phyloP scores from a whole-genome alignment of 129 eudicot species.

The Flaveria robusta region DNA sequence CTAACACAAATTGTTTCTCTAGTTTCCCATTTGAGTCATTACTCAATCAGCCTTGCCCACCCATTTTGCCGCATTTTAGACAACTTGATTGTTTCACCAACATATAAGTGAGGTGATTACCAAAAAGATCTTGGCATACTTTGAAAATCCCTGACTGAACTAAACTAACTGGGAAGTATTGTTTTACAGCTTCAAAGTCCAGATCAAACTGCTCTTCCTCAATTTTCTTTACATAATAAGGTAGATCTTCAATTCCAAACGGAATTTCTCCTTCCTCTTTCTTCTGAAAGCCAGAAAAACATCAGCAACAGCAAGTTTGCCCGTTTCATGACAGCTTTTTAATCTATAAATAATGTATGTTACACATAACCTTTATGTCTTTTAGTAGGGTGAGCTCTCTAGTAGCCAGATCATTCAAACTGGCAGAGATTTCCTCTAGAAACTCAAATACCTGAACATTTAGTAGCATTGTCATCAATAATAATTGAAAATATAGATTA shows the following conservation, averaged over 20 bases:
- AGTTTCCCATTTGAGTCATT: neutral
- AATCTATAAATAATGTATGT: too few species aligned
- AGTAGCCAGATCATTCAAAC: conserved; percentile 69
- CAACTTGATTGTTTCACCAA: conserved; percentile 7
- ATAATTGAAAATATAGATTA: neutral
- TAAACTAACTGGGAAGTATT: conserved; percentile 77
- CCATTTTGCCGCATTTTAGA: conserved; percentile 6
- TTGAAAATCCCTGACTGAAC: conserved; percentile 87
- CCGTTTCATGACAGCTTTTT: too few species aligned
- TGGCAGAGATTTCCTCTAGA: conserved; percentile 75
- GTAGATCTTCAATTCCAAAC: conserved; percentile 85
- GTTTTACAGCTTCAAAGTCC: conserved; percentile 82
- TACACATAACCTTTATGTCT: conserved; percentile 82
- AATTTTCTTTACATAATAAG: conserved; percentile 69
- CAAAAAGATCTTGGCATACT: conserved; percentile 89
- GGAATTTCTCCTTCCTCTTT: conserved; percentile 85
- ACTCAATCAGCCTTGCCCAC: neutral
- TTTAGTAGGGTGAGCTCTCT: conserved; percentile 72
- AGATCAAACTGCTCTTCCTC: conserved; percentile 69
- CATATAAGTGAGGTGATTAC: conserved; percentile 41
- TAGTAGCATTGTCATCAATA: conserved; percentile 6
- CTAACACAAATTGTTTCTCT: neutral
- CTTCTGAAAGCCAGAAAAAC: conserved; percentile 47
- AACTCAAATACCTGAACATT: conserved; percentile 75
- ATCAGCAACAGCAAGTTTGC: conserved; percentile 14